Base-by-base conservation (phyloP, 768 basidiomycete genomes). In the Suillus paluster region DNA sequence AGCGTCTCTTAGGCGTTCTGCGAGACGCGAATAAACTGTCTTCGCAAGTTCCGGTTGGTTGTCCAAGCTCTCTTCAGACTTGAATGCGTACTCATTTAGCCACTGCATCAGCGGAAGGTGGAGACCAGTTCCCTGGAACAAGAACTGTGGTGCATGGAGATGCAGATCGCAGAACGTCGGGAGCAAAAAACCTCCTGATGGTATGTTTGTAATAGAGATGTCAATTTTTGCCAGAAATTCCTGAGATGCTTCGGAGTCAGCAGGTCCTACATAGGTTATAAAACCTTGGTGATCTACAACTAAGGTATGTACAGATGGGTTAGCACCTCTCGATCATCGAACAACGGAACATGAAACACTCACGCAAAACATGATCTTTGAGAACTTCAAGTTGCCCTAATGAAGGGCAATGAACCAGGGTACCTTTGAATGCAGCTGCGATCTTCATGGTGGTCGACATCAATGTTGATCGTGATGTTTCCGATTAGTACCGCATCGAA, bases 91-190 rank as follows among this genome's bases (percentile, higher is more conserved):
- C 34, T 82, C 81, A 42, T 92, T 81, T 9, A 95, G 82, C 94
- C 94, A 94, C 66, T 92, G 75, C 87, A 94, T 88, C 41, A 95
- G 75, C 5, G 93, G 91, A 2, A 94, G 81, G 71, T 96, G 91
- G 5, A 95, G 81, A 0, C 94, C 94, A 1, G 86, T 93, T 3
- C 95, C 95, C 60, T 93, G 89, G 63, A 94, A 95, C 38, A 95
- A 79, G 71, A 91, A 95, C 70, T 96, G 95, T 1, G 94, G 92
- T 0, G 94, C 93, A 71, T 96, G 94, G 0, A 95, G 81, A 70
- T 95, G 94, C 5, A 93, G 79, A 72, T 95, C 94, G 60, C 84
- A 86, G 73, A 94, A 95, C 0, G 87, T 85, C 2, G 94, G 92
- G n/a, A 91, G 64, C 45, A 95, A 61, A 69, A 95, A 92, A 57